phyloP scores from a whole-genome alignment of 495 filamentous ascomycete species.

The Daldinia concentrica region DNA sequence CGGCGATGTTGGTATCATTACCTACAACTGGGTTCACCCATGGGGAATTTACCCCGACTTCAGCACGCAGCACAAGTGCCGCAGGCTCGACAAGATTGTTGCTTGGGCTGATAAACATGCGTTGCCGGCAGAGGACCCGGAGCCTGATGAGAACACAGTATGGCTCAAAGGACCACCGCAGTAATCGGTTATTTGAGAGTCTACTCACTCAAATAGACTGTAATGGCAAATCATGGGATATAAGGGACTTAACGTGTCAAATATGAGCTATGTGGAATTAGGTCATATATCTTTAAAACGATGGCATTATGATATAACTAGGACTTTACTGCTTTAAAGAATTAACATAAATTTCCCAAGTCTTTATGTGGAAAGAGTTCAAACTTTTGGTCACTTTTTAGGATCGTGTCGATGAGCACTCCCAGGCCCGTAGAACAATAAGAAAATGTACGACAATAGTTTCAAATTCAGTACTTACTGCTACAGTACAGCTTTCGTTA shows the following conservation, averaged over 20 bases:
- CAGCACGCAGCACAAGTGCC: conserved; percentile 13
- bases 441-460: not conserved
- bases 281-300: not conserved
- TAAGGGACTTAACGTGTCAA: not conserved
- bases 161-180: conserved; percentile 18
- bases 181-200: not conserved
- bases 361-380: not conserved
- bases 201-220: not conserved
- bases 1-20: conserved; percentile 18
- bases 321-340: not conserved
- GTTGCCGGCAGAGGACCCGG: conserved; percentile 1
- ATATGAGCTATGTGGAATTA: not conserved
- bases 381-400: not conserved
- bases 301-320: not conserved
- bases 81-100: conserved; percentile 20
- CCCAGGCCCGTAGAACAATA: not conserved
- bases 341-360: not conserved
- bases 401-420: not conserved
- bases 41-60: conserved; percentile 22
- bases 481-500: not conserved
- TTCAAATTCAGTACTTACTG: not conserved
- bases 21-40: conserved; percentile 18
- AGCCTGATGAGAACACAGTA: conserved; percentile 17
- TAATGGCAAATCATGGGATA: not conserved
- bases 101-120: conserved; percentile 20